phyloP scores from a whole-genome alignment of 108 stramenopile genomes.

The Skeletonema tropicum region DNA sequence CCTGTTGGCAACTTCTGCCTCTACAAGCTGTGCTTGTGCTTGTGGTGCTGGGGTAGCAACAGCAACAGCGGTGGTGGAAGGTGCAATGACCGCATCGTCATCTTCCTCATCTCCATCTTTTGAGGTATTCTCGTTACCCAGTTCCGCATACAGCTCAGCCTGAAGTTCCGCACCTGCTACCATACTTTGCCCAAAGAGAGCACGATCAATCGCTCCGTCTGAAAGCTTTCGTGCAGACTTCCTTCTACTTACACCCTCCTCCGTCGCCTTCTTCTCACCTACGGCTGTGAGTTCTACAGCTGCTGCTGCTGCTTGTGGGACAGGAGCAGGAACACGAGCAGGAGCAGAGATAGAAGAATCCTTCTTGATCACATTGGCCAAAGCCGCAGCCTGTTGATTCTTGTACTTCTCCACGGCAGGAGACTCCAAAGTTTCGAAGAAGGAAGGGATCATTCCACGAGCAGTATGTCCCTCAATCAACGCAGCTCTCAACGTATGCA shows the following conservation, averaged over 20 bases:
- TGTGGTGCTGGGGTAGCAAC: too few relatives aligned
- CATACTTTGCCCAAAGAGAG: background rate
- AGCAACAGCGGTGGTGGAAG: too few relatives aligned
- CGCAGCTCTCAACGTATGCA: conserved; percentile 12
- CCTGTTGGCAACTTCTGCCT: too few relatives aligned
- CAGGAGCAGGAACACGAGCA: background rate
- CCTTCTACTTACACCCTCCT: background rate
- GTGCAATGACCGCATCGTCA: too few relatives aligned
- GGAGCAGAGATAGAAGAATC: background rate
- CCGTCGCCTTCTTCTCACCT: background rate
- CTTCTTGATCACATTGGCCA: conserved; percentile 2
- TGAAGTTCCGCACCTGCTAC: background rate
- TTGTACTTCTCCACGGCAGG: conserved; percentile 25
- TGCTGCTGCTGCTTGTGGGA: background rate
- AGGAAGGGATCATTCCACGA: conserved; percentile 25
- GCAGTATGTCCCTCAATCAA: background rate
- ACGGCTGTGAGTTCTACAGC: background rate
- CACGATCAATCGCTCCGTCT: background rate
- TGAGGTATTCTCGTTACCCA: too few relatives aligned
- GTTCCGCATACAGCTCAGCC: too few relatives aligned
- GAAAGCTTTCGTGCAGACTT: background rate
- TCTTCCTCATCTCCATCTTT: too few relatives aligned
- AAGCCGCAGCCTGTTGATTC: conserved; percentile 1
- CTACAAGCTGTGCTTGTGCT: too few relatives aligned
- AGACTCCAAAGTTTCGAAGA: conserved; percentile 24